These are phyloP conservation scores for Neospora caninum DNA, from an alignment of 169 alveolate species.

Conservation along the genomic window DNA sequence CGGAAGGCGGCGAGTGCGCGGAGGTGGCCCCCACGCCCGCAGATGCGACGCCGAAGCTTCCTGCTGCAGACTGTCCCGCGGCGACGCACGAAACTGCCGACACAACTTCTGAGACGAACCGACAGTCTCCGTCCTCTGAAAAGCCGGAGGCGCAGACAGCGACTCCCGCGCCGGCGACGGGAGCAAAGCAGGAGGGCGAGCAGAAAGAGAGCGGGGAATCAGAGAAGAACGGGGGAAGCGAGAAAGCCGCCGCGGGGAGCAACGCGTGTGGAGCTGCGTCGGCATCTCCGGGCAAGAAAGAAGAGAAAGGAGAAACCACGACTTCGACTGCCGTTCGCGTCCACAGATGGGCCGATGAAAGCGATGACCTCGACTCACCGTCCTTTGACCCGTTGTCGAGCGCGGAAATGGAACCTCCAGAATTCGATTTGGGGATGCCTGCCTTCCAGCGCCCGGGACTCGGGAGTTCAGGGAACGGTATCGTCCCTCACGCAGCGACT, in stretches of 20 bases:
- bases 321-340: slow-evolving; percentile 15
- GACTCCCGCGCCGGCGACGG: neutral
- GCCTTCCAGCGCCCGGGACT: neutral
- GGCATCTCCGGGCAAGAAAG: slow-evolving; percentile 3
- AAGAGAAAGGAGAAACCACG: neutral
- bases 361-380: slow-evolving; percentile 65
- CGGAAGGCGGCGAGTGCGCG: neutral
- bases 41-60: neutral
- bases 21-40: neutral
- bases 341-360: slow-evolving; percentile 63
- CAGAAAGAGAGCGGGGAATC: neutral
- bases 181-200: neutral
- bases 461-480: neutral
- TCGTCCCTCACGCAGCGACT: neutral
- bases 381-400: slow-evolving; percentile 58
- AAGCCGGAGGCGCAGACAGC: no score
- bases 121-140: no score
- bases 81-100: no score
- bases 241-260: neutral
- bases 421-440: neutral
- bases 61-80: neutral
- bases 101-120: no score
- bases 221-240: neutral
- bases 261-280: neutral
- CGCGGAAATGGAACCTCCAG: neutral